Percentiles rank a stretch among this genome's conserved stretches.
Conservation (phyloP, 2,329 filamentous ascomycete species). For the Lachnellula arida region DNA sequence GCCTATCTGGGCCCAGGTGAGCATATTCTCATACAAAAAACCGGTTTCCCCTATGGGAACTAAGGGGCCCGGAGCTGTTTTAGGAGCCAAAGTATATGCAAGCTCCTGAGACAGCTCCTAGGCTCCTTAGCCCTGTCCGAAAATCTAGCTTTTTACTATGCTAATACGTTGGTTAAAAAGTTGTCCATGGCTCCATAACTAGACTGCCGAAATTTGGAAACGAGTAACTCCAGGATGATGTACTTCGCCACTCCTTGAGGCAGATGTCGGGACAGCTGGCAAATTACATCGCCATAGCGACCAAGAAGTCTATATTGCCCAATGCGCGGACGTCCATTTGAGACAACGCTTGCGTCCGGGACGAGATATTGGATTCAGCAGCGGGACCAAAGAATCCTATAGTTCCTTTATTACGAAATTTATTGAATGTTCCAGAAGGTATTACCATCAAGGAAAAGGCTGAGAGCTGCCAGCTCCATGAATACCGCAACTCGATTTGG, state of each 20-base stretch:
- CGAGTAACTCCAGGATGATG: background rate
- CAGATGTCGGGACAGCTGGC: background rate
- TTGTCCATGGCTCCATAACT: background rate
- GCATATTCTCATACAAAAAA: too few species aligned
- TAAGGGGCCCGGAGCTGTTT: too few species aligned
- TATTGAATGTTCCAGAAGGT: background rate
- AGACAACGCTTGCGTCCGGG: background rate
- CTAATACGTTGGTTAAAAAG: background rate
- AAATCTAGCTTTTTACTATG: background rate
- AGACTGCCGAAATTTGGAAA: background rate
- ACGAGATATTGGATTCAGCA: background rate
- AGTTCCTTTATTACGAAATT: background rate
- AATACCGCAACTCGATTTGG: background rate
- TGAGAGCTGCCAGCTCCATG: background rate
- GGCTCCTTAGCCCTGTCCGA: too few species aligned
- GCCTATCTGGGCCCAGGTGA: too few species aligned
- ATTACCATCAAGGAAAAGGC: background rate
- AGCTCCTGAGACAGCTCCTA: background rate
- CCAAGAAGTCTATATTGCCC: background rate
- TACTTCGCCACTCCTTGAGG: background rate
- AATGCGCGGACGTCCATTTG: background rate
- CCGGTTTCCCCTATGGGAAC: too few species aligned
- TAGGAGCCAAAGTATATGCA: too few species aligned
- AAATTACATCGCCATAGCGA: background rate
- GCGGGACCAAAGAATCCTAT: background rate